Evolutionary conservation across 768 basidiomycete genomes (phyloP).

Genomic region (Pholiota conissans): DNA sequence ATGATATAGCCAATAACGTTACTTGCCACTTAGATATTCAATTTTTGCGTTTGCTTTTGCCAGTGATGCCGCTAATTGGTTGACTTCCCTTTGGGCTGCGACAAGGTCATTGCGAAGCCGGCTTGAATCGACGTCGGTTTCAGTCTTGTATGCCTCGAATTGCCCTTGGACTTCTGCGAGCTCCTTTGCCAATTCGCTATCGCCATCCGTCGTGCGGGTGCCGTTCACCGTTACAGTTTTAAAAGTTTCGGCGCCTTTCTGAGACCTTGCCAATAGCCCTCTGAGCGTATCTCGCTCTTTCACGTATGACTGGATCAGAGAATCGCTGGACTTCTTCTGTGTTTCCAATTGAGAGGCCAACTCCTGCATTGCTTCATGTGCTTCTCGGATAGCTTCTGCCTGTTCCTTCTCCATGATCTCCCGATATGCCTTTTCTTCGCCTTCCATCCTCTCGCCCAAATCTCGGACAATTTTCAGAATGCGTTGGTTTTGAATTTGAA

Average conservation of each 20-base stretch:
- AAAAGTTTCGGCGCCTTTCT: slow-evolving; percentile 27
- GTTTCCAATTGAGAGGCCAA: slow-evolving; percentile 77
- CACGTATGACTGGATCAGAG: slow-evolving; percentile 75
- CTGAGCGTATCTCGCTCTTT: slow-evolving; percentile 88
- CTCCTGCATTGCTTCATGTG: slow-evolving; percentile 82
- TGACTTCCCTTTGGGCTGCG: slow-evolving; percentile 65
- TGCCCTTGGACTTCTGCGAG: slow-evolving; percentile 74
- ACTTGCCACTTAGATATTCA: slow-evolving; percentile 74
- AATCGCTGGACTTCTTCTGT: slow-evolving; percentile 69
- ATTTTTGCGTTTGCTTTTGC: slow-evolving; percentile 85
- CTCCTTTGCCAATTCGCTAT: slow-evolving; percentile 51
- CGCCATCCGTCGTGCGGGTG: slow-evolving; percentile 8
- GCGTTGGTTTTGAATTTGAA: slow-evolving; percentile 94
- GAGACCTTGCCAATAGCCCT: slow-evolving; percentile 63
- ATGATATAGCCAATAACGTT: not conserved
- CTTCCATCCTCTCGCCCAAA: slow-evolving; percentile 83
- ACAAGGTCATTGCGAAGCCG: slow-evolving; percentile 71
- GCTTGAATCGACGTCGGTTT: slow-evolving; percentile 78
- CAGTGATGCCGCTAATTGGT: slow-evolving; percentile 60
- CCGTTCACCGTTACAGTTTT: slow-evolving; percentile 17
- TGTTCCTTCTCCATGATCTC: slow-evolving; percentile 73
- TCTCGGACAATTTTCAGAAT: slow-evolving; percentile 82
- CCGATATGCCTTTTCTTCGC: slow-evolving; percentile 75
- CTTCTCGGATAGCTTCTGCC: slow-evolving; percentile 79
- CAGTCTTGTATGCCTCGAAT: slow-evolving; percentile 77